phyloP scores from a whole-genome alignment of 2,329 filamentous ascomycete genomes.

The Penicillium sp. region DNA sequence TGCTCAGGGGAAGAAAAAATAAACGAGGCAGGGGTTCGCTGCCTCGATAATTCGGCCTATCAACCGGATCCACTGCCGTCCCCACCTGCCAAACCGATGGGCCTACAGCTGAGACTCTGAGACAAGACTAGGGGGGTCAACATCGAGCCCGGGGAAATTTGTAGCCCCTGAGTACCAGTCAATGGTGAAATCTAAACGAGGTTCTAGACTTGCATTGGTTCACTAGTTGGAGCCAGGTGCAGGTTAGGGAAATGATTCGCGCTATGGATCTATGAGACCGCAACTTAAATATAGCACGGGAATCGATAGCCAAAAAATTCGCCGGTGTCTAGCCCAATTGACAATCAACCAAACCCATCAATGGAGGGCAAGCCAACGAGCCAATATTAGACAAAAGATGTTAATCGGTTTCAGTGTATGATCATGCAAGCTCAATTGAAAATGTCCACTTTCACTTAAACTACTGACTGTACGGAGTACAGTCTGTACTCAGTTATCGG shows the following conservation, averaged over 20 bases:
- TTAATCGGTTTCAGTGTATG: neutral
- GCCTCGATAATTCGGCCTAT: constrained; percentile 19
- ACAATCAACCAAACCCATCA: neutral
- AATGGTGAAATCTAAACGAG: neutral
- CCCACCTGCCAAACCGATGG: constrained; percentile 26
- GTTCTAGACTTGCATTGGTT: neutral
- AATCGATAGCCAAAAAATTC: neutral
- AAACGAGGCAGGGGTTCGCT: constrained; percentile 21
- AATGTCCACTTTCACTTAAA: neutral
- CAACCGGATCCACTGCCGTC: constrained; percentile 13
- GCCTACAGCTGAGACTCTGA: constrained; percentile 1
- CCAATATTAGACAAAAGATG: neutral
- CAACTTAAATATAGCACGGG: constrained; percentile 4
- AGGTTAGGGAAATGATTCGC: neutral
- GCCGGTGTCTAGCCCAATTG: neutral
- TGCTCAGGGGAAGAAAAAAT: constrained; percentile 21
- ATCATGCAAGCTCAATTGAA: neutral
- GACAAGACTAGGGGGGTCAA: constrained; percentile 1
- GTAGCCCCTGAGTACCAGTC: constrained; percentile 8
- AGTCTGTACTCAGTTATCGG: neutral
- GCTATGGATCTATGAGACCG: neutral
- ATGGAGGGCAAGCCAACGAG: neutral
- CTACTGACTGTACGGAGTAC: neutral
- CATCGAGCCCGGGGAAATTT: neutral
- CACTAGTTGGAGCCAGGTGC: neutral